Conservation (phyloP, 164 flowering plant species). For the Dillenia suffruticosa region DNA sequence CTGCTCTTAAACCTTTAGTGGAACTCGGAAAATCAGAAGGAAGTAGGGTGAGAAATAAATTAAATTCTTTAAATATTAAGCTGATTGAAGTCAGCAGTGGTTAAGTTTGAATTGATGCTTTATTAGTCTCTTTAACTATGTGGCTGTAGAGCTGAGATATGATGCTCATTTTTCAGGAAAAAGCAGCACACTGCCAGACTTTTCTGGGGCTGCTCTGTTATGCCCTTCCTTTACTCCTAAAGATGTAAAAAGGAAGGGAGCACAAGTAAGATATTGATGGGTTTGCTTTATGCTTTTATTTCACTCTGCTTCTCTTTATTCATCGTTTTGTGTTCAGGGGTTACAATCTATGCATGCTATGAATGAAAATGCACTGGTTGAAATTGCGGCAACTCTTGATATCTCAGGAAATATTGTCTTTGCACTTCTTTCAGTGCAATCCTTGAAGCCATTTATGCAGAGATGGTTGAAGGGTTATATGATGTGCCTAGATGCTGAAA, state of each 20-base stretch:
- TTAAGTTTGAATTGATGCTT: too few species aligned
- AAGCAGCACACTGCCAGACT: conserved; percentile 29
- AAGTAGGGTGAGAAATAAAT: too few species aligned
- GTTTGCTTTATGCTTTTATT: neutral
- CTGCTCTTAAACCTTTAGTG: too few species aligned
- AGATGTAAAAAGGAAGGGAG: conserved; percentile 23
- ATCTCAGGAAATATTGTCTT: conserved; percentile 76
- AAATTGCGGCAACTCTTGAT: conserved; percentile 68
- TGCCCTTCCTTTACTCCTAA: conserved; percentile 47
- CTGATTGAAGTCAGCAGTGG: too few species aligned
- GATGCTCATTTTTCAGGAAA: conserved; percentile 10
- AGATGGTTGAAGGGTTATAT: conserved; percentile 64
- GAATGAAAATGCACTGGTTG: conserved; percentile 54
- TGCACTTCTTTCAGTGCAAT: conserved; percentile 78
- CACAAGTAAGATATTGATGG: conserved; percentile 37
- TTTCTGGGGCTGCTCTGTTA: conserved; percentile 88
- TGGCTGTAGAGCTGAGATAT: too few species aligned
- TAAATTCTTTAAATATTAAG: too few species aligned
- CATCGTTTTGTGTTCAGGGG: conserved; percentile 27
- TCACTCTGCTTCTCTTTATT: neutral
- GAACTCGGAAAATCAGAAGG: too few species aligned
- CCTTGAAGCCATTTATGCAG: conserved; percentile 86
- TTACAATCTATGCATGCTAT: conserved; percentile 33
- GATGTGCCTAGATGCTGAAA: conserved; percentile 34
- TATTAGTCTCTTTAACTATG: too few species aligned